Conservation (phyloP, 2,329 filamentous ascomycete species). For the Fusarium haematococcum region DNA sequence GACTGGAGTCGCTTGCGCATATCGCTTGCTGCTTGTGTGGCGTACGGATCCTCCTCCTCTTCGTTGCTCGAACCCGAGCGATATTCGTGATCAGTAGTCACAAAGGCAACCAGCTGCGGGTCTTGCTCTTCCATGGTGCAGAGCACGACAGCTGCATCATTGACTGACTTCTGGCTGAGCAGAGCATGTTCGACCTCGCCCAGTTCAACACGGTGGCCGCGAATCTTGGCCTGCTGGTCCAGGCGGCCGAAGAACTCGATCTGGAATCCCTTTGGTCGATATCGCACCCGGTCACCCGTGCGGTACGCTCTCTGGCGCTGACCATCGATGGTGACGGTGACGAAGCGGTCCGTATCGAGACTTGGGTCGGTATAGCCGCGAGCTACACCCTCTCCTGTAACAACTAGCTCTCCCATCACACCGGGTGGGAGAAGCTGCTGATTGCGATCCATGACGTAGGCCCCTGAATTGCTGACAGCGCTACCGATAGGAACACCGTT, state of each 20-base stretch:
- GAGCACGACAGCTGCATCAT: neutral
- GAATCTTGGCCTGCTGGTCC: constrained; percentile 4
- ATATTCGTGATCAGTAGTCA: neutral
- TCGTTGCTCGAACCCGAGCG: too few relatives aligned
- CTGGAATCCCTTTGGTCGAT: neutral
- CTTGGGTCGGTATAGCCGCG: neutral
- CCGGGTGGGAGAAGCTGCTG: neutral
- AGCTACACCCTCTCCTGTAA: neutral
- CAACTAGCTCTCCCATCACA: constrained; percentile 1
- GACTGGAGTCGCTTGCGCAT: neutral
- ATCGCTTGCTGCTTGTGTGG: too few relatives aligned
- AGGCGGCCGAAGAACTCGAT: constrained; percentile 4
- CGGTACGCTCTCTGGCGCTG: neutral
- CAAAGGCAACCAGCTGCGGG: constrained; percentile 26
- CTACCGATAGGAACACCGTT: constrained; percentile 3
- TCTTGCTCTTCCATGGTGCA: constrained; percentile 2
- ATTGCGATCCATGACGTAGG: neutral
- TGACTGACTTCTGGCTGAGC: too few relatives aligned
- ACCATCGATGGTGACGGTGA: neutral
- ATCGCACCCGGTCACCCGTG: neutral
- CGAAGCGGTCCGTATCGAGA: too few relatives aligned
- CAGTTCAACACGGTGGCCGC: neutral
- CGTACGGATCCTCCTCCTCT: too few relatives aligned
- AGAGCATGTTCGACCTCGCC: neutral
- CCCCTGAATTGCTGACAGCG: neutral